phyloP scores from a whole-genome alignment of 345 rosid genomes.

The Eutrema yunnanense region DNA sequence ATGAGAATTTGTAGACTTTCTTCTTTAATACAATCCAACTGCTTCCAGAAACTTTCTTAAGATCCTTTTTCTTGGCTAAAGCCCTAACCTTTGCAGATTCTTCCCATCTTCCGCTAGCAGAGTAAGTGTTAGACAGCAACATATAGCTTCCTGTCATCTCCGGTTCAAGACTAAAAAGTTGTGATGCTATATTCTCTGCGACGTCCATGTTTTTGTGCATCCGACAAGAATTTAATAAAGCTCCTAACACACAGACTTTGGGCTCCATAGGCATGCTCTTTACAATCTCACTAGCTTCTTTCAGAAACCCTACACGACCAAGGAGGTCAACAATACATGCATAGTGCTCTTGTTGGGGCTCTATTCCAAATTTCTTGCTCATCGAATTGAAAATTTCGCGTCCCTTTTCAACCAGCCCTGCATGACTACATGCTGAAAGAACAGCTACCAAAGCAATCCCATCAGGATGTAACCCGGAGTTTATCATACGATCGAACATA shows the following conservation, averaged over 20 bases:
- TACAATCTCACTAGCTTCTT: conserved; percentile 58
- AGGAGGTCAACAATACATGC: conserved; percentile 70
- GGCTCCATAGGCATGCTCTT: conserved; percentile 60
- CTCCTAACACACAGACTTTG: conserved; percentile 57
- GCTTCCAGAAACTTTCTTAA: conserved; percentile 67
- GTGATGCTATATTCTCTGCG: conserved; percentile 40
- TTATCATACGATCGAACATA: conserved; percentile 47
- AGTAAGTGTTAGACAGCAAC: conserved; percentile 61
- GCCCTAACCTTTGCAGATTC: conserved; percentile 62
- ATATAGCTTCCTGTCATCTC: conserved; percentile 50
- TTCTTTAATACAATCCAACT: conserved; percentile 61
- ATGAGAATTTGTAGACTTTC: conserved; percentile 43
- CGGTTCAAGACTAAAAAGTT: conserved; percentile 28
- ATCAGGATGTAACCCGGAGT: conserved; percentile 45
- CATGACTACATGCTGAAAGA: conserved; percentile 77
- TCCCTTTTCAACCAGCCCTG: conserved; percentile 60
- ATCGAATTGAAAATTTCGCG: conserved; percentile 41
- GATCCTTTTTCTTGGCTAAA: conserved; percentile 54
- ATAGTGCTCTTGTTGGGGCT: conserved; percentile 63
- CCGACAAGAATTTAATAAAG: conserved; percentile 65
- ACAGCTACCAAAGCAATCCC: conserved; percentile 62
- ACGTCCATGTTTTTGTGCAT: conserved; percentile 51
- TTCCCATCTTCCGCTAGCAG: conserved; percentile 60
- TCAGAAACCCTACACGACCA: conserved; percentile 56
- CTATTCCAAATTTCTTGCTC: conserved; percentile 33